Base-by-base conservation (phyloP, 805 yeast species). In the Saccharomyces eubayanus region DNA sequence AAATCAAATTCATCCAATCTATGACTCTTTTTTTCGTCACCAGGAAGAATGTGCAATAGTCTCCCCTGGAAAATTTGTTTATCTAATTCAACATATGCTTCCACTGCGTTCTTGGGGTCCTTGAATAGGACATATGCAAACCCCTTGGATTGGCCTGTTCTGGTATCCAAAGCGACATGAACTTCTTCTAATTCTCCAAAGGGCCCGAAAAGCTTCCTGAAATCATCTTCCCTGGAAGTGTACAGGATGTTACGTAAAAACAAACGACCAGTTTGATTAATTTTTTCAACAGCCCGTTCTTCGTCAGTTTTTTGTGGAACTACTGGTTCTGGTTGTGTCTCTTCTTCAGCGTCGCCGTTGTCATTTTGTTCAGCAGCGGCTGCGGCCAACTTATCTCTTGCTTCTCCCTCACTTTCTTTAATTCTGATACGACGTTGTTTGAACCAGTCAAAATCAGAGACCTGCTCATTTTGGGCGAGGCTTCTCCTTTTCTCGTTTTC, bases 31-130 rank as follows among this genome's bases (percentile, higher is more conserved):
- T 89, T 89, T 49, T 79, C 81, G 50, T 89, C 84, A 2, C 86
- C 97, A 14, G 97, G 91, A 52, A 94, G 72, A 55, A 94, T 85
- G 70, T 94, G 99, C 50, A 94, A 71, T 51, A 94, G 76, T 62
- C 99, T 82, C 51, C 99, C 99, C 72, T 94, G 98, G 75, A 88
- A 92, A 66, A 88, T 85, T 64, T 87, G 86, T 63, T 89, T 90
- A 69, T 94, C 99, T 50, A 91, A 74, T 12, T 77, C 79, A 36
- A 77, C 69, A 66, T 76, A 91, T 0, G 98, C 98, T 29, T 72
- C 66, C 1, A 85, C 81, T 0, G 99, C 99, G 65, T 85, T 84
- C 9, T 79, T 78, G 9, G 85, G 76, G 57, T 80, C 75, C n/a
- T 69, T 72, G 65, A 86, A 94, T 65, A 84, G 82, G 11, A 90